These are phyloP conservation scores for Chlorella sp. DNA, from an alignment of 139 green algal genomes.

Conservation along the genomic window DNA sequence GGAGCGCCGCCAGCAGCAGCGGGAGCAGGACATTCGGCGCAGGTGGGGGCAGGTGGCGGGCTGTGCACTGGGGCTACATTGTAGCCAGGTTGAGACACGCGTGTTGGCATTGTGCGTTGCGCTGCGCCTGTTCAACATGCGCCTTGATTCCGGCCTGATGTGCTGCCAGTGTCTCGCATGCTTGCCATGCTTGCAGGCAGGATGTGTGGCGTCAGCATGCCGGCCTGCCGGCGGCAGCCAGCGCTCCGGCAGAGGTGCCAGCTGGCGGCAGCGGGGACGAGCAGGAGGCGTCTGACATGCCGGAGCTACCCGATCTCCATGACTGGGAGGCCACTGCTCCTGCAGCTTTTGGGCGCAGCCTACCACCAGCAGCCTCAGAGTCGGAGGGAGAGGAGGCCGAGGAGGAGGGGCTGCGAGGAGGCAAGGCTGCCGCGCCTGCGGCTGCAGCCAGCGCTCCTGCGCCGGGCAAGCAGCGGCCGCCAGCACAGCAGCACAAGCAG, in stretches of 20 bases:
- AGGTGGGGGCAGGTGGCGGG: not conserved
- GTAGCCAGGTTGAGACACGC: not conserved
- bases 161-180: not conserved
- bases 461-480: not conserved
- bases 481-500: not conserved
- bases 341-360: constrained; percentile 7
- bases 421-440: not conserved
- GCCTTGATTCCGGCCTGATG: not conserved
- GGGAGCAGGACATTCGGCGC: constrained; percentile 9
- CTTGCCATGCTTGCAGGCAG: not conserved
- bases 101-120: not conserved
- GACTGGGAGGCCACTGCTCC: constrained; percentile 21
- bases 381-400: not conserved
- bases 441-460: not conserved
- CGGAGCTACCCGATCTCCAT: constrained; percentile 11
- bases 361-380: not conserved
- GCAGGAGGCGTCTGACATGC: constrained; percentile 6
- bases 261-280: not conserved
- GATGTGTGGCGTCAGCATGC: constrained; percentile 15
- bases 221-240: not conserved
- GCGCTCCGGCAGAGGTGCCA: not conserved
- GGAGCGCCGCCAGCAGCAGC: constrained; percentile 7
- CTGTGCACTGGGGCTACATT: not conserved
- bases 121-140: not conserved
- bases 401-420: too few relatives aligned